Evolutionary conservation across 495 filamentous ascomycete genomes (phyloP), one percentile per base, ranked within the genome.

Genomic region (Paragyromitra xinjiangensis): DNA sequence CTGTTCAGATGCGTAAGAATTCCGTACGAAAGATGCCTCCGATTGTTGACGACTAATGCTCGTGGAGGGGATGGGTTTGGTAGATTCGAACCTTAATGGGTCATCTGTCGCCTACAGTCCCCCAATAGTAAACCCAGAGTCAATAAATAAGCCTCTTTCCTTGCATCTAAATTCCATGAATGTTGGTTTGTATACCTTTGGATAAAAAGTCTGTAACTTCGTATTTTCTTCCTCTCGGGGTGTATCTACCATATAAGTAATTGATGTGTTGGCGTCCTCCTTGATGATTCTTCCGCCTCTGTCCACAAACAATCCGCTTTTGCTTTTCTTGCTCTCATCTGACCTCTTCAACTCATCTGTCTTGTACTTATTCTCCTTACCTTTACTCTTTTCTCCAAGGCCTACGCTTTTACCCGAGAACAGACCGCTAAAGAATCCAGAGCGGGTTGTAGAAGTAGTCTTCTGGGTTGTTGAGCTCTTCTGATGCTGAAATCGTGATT

Each of bases 1-100:
- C 67, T 79, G 75, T 78, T 79, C 66, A 66, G 68, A 71, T 9
- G 66, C 61, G 66, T 78, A 79, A 67, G 74, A 78, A 50, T 19
- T 7, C 22, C 24, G 71, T 40, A 61, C 42, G 71, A 67, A 66
- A 61, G 69, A 73, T 24, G 48, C 14, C 19, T 59, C 68, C 39
- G 42, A 45, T 40, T 65, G 59, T 2, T 39, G 61, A 24, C 45
- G 74, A 64, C 12, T 64, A 56, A 50, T 58, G 19, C 40, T 34
- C 65, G 51, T 64, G 39, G 26, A 16, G 39, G 53, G 9, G 63
- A 29, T 42, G 48, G 67, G 19, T 50, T 48, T 40, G 6, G 65
- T 81, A 26, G 61, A 64, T n/a, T 79, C 80, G 50, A 81, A 82
- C 67, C 68, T 73, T 70, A 40, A 39, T 45, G 67, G 64, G 29